phyloP scores from a whole-genome alignment of 345 rosid species.

The Gossypium turneri region DNA sequence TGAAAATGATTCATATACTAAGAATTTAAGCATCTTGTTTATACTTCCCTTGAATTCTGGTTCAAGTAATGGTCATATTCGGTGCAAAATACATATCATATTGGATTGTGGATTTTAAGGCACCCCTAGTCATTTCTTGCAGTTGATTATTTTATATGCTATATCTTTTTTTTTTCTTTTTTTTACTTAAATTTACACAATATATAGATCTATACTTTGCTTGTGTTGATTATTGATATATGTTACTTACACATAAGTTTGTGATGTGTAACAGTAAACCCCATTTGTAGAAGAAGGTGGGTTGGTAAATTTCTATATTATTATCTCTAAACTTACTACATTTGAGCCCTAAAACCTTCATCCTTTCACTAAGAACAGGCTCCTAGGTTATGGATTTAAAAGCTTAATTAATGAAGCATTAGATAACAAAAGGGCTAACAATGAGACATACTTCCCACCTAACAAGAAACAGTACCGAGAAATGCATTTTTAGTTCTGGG shows the following conservation, averaged over 20 bases:
- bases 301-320: slow-evolving; percentile 33
- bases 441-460: slow-evolving; percentile 50
- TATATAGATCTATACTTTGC: not conserved
- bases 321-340: slow-evolving; percentile 3
- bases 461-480: slow-evolving; percentile 18
- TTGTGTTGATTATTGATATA: slow-evolving; percentile 27
- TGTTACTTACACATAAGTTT: slow-evolving; percentile 27
- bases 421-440: slow-evolving; percentile 32
- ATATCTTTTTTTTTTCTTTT: no score
- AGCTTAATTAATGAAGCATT: slow-evolving; percentile 16
- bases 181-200: no score
- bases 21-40: not conserved
- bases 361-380: slow-evolving; percentile 22
- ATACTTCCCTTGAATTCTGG: not conserved
- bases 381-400: slow-evolving; percentile 16
- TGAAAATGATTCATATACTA: no score
- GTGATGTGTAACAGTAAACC: slow-evolving; percentile 19
- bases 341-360: slow-evolving; percentile 26
- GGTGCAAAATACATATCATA: not conserved
- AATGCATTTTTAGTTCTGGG: slow-evolving; percentile 44
- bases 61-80: not conserved
- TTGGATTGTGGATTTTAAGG: not conserved
- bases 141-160: not conserved
- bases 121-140: not conserved
- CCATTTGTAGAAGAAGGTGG: slow-evolving; percentile 18